Evolutionary conservation across 495 filamentous ascomycete species (phyloP), one percentile per base, ranked within the genome.

Genomic region (Tuber calosporum): DNA sequence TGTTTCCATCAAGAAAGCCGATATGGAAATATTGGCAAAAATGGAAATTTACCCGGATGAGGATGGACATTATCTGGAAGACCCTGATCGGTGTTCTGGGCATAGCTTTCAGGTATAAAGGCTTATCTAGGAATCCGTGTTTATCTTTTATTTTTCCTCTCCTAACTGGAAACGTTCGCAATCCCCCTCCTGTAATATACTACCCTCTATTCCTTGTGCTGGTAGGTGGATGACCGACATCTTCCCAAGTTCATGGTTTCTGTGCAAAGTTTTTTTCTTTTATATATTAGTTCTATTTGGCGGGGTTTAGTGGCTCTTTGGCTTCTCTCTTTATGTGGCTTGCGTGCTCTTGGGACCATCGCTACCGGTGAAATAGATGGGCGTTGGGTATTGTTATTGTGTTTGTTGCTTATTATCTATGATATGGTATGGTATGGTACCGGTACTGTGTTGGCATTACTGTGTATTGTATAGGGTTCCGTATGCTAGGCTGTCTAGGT

Each of bases 1-100:
- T 38, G 77, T 79, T 36, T 79, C 77, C 2, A 79, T 79, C 39
- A 79, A 76, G 26, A 72, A 20, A 42, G 67, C 34, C 20, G 72
- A 78, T 43, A 45, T 79, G 2, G 76, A 79, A 2, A 66, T 53
- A 4, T 45, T 79, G 38, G 37, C 43, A 17, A 53, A 72, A 20
- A 79, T 79, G 77, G 76, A 69, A 5, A 72, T 79, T 26, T 41
- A 75, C 66, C 68, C 45, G 9, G 67, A 76, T 15, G 67, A 48
- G 6, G 41, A 68, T 36, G 45, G 43, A 36, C 22, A 71, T 19
- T 70, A n/a, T 26, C 26, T 30, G 22, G 67, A 39, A 30, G 67
- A 69, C 20, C 38, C 34, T 15, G 67, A 69, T 34, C 53, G 53
- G 26, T 62, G 53, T 34, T 62, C 30, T 19, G 53, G 11, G 11